Conservation (phyloP, 2,329 filamentous ascomycete genomes). For the Fusarium piperis region DNA sequence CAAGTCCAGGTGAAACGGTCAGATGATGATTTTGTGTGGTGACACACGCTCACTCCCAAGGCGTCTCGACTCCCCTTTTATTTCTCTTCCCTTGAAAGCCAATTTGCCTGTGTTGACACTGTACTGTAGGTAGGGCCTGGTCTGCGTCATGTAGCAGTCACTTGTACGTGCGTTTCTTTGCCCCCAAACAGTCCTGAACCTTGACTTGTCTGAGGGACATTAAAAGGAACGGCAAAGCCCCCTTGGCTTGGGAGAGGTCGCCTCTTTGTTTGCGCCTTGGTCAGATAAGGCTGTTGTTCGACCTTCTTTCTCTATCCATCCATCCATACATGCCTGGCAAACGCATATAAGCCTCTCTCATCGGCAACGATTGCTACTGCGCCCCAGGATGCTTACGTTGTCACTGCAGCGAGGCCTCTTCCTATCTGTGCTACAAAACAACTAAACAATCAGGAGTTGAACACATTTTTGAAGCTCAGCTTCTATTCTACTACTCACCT, state of each 20-base stretch:
- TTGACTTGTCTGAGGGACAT: conserved; percentile 17
- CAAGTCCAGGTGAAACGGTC: conserved; percentile 26
- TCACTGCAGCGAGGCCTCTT: conserved; percentile 32
- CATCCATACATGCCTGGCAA: conserved; percentile 14
- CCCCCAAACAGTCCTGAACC: conserved; percentile 19
- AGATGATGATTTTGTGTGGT: conserved; percentile 29
- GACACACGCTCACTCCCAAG: conserved; percentile 19
- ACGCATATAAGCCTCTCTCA: conserved; percentile 32
- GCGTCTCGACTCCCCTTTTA: background rate
- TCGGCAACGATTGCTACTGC: conserved; percentile 26
- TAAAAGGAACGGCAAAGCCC: conserved; percentile 23
- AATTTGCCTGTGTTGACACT: background rate
- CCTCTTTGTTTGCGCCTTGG: conserved; percentile 17
- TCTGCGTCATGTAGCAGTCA: conserved; percentile 34
- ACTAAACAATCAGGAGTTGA: conserved; percentile 29
- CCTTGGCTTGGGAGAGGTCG: background rate
- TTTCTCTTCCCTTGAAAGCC: background rate
- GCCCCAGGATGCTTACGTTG: conserved; percentile 36
- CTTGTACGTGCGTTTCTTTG: conserved; percentile 8
- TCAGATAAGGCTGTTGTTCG: conserved; percentile 24
- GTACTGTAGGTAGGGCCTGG: background rate
- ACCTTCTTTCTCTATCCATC: background rate
- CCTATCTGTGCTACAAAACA: conserved; percentile 28
- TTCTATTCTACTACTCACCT: background rate
- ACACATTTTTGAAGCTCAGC: conserved; percentile 16